Conservation (phyloP, 306 rosid genomes). For the Ziziphus jujuba region DNA sequence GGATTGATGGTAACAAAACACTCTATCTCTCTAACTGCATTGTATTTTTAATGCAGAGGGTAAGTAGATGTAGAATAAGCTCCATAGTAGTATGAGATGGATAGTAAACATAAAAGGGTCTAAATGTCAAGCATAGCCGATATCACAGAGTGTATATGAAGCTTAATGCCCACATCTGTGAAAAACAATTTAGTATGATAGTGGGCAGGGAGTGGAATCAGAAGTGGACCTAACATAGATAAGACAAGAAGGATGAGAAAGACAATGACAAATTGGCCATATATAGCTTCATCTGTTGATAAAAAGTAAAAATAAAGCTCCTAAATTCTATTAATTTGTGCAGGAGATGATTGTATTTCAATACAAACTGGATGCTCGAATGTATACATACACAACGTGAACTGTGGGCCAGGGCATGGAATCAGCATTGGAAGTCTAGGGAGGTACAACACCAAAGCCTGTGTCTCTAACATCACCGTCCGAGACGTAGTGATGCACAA, state of each 20-base stretch:
- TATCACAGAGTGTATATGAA: not conserved
- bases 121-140: not conserved
- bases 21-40: no score
- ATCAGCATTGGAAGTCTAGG: conserved; percentile 98
- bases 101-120: not conserved
- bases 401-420: conserved; percentile 98
- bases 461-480: conserved; percentile 92
- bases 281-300: not conserved
- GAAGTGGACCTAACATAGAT: not conserved
- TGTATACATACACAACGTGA: conserved; percentile 76
- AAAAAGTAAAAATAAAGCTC: not conserved
- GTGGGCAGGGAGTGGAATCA: not conserved
- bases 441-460: conserved; percentile 79
- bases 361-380: conserved; percentile 97
- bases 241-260: not conserved
- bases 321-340: conserved; percentile 14
- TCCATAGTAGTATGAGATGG: not conserved
- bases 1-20: no score
- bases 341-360: conserved; percentile 94
- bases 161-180: not conserved
- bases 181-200: not conserved
- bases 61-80: not conserved
- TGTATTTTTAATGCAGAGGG: no score
- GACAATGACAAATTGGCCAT: not conserved
- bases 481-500: conserved; percentile 77